A percentile compares a stretch with the other conserved stretches of the same genome.
These are phyloP conservation scores for Nepenthes gracilis DNA, from an alignment of 148 eudicot genomes.

Conservation along the genomic window DNA sequence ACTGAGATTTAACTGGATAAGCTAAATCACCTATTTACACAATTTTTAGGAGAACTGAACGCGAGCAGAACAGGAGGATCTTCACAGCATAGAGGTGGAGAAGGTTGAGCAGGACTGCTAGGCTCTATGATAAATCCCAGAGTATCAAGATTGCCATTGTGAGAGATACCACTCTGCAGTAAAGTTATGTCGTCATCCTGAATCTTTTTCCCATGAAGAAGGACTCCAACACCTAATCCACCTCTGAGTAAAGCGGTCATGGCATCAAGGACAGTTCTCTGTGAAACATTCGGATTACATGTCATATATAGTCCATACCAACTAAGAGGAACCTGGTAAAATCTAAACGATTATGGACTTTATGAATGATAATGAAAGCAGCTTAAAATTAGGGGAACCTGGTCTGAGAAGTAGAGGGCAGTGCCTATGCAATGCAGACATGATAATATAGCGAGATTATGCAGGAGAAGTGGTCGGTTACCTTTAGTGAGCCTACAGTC, in stretches of 20 bases:
- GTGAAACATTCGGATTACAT: not conserved
- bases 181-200: conserved; percentile 71
- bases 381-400: not conserved
- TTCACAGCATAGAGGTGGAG: not conserved
- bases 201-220: conserved; percentile 76
- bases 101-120: conserved; percentile 1
- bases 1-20: not conserved
- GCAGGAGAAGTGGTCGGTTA: conserved; percentile 4
- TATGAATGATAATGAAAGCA: too few relatives aligned
- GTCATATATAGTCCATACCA: not conserved
- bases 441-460: not conserved
- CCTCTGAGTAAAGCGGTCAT: conserved; percentile 61
- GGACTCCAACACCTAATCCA: conserved; percentile 73
- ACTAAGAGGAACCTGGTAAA: not conserved
- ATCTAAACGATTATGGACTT: too few relatives aligned
- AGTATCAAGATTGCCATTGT: conserved; percentile 37
- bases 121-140: conserved; percentile 72
- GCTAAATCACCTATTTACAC: not conserved
- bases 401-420: not conserved
- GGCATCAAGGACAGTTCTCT: conserved; percentile 83
- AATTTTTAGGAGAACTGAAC: conserved; percentile 2
- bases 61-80: conserved; percentile 2
- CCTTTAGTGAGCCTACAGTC: conserved; percentile 95
- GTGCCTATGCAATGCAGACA: not conserved
- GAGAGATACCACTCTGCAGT: conserved; percentile 69